Evolutionary conservation across 129 eudicot genomes (phyloP).

Genomic region (Daucus carota): DH1_v3.0 NC_030383.2:61430001-61430500

Average conservation of each 20-base stretch:
- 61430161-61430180: slow-evolving; percentile 17
- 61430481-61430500: not conserved
- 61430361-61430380: slow-evolving; percentile 87
- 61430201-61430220: slow-evolving; percentile 21
- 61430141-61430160: slow-evolving; percentile 2
- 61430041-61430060: slow-evolving; percentile 10
- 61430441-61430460: too few relatives aligned
- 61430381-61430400: slow-evolving; percentile 83
- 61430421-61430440: not conserved
- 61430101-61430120: slow-evolving; percentile 13
- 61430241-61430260: not conserved
- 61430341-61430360: slow-evolving; percentile 19
- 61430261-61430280: slow-evolving; percentile 15
- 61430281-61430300: not conserved
- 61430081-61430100: not conserved
- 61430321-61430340: slow-evolving; percentile 1
- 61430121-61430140: slow-evolving; percentile 9
- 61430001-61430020: slow-evolving; percentile 54
- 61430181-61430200: slow-evolving; percentile 35
- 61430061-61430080: not conserved
- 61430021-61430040: slow-evolving; percentile 23
- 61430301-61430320: slow-evolving; percentile 14
- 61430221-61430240: not conserved
- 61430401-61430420: not conserved
- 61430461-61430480: not conserved